phyloP scores from a whole-genome alignment of 345 rosid species.

The Dovyalis caffra region DNA sequence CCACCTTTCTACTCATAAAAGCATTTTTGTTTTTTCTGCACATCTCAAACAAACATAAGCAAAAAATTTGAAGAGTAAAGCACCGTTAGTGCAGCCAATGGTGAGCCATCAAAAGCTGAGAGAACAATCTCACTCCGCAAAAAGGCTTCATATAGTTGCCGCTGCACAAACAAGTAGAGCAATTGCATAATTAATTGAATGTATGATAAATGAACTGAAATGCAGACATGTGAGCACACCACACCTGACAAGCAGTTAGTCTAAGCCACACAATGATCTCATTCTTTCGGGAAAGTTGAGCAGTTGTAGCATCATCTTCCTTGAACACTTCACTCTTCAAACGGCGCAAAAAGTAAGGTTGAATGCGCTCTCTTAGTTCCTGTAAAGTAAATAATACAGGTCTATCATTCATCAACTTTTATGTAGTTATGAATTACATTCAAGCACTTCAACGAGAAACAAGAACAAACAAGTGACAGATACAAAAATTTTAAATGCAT shows the following conservation, averaged over 20 bases:
- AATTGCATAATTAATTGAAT: background rate
- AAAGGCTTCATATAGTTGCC: conserved; percentile 86
- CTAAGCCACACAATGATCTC: conserved; percentile 93
- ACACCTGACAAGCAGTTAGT: conserved; percentile 84
- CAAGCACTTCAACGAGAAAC: background rate
- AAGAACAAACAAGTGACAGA: background rate
- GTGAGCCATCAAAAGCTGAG: conserved; percentile 95
- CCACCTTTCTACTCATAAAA: background rate
- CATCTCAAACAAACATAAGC: background rate
- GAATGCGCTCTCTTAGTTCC: conserved; percentile 89
- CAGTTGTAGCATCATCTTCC: conserved; percentile 48
- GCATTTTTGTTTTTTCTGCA: background rate
- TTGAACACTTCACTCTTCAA: conserved; percentile 80
- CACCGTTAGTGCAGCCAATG: conserved; percentile 98
- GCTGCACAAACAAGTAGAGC: conserved; percentile 41
- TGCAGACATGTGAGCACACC: conserved; percentile 5
- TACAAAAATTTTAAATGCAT: background rate
- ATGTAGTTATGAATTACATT: background rate
- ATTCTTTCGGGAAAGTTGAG: conserved; percentile 80
- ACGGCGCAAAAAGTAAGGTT: conserved; percentile 92
- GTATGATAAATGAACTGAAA: conserved; percentile 10
- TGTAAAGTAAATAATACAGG: conserved; percentile 20
- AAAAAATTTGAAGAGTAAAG: background rate
- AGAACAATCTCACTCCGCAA: conserved; percentile 85
- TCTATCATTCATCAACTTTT: background rate